Evolutionary conservation across 139 green algal genomes (phyloP), one percentile per base, ranked within the genome.

Genomic region (Desmodesmus armatus): DNA sequence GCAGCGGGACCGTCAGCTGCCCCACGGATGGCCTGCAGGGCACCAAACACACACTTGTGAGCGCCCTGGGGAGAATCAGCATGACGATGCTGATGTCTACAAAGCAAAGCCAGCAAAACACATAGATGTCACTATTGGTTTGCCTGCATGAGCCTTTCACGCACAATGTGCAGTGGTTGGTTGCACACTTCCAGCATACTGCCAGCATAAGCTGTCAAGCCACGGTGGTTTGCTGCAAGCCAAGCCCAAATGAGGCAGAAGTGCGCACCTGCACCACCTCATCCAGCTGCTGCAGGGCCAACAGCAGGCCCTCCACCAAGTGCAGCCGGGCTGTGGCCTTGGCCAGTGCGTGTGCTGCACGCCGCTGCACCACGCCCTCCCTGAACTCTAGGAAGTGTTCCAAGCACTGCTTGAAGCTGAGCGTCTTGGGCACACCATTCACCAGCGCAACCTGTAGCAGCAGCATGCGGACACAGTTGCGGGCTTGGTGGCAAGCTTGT

Each of bases 331-430:
- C 63, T 53, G 87, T n/a, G 0, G 94, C 93, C n/a, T 91, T 89
- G 9, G 33, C 43, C 29, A 49, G 60, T 40, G 58, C 79, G 78
- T 94, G 84, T 53, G 25, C 3, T 15, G 93, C 88, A 15, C 97
- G 88, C 11, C 91, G 86, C 82, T 91, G 60, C 21, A 99, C 88
- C 27, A 98, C 93, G 17, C 93, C 72, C 87, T 94, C 84, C 92
- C 95, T 90, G 84, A 99, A 99, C 55, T 96, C 94, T 29, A 97
- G 82, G 77, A 97, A 99, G 65, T 94, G 80, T 51, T 83, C 11
- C 60, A 99, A 90, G 39, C 94, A 91, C 3, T 94, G 85, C 70
- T 92, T 93, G 7, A 98, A 88, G 21, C 60, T 90, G 44, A 98
- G 83, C 17, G 82, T 92, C 37, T 72, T 80, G 1, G 96, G 95